Percentiles rank a stretch among this genome's conserved stretches.
phyloP scores from a whole-genome alignment of 176 grass and related monocot species.

The Eremochloa ophiuroides region DNA sequence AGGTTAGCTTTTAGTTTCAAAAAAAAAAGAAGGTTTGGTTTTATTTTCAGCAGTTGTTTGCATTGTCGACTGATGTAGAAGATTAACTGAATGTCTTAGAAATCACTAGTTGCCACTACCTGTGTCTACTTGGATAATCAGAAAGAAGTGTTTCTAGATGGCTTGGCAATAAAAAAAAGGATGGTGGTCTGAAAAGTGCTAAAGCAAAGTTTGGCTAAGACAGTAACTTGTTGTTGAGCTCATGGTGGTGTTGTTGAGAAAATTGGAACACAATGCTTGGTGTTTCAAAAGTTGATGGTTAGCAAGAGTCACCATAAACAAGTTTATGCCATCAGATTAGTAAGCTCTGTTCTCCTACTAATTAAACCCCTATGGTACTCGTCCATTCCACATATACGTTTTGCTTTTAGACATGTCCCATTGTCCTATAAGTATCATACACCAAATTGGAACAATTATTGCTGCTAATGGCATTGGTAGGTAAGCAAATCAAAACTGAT shows the following conservation, averaged over 20 bases:
- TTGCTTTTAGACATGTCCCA: slow-evolving; percentile 38
- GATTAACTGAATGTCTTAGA: background rate
- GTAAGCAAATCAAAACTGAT: slow-evolving; percentile 29
- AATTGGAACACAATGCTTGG: background rate
- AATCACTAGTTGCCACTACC: background rate
- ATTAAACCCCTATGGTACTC: slow-evolving; percentile 1
- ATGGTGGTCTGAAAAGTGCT: slow-evolving; percentile 5
- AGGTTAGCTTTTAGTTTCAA: background rate
- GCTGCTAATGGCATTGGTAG: slow-evolving; percentile 41
- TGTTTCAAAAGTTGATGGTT: slow-evolving; percentile 29
- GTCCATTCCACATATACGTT: background rate
- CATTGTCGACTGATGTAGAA: background rate
- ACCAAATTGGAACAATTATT: slow-evolving; percentile 26
- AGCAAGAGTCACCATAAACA: slow-evolving; percentile 20
- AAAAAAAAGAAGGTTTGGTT: background rate
- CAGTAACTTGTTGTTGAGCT: slow-evolving; percentile 15
- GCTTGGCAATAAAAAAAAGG: background rate
- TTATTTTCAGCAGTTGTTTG: background rate
- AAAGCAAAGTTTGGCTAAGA: slow-evolving; percentile 32
- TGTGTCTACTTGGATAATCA: background rate
- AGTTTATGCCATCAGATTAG: slow-evolving; percentile 20
- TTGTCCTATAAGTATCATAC: slow-evolving; percentile 6
- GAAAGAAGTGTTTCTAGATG: slow-evolving; percentile 8
- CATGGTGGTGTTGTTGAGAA: slow-evolving; percentile 2
- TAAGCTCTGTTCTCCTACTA: background rate